Base-by-base conservation (phyloP, 495 filamentous ascomycete species). In the Pyrenula massariospora region DNA sequence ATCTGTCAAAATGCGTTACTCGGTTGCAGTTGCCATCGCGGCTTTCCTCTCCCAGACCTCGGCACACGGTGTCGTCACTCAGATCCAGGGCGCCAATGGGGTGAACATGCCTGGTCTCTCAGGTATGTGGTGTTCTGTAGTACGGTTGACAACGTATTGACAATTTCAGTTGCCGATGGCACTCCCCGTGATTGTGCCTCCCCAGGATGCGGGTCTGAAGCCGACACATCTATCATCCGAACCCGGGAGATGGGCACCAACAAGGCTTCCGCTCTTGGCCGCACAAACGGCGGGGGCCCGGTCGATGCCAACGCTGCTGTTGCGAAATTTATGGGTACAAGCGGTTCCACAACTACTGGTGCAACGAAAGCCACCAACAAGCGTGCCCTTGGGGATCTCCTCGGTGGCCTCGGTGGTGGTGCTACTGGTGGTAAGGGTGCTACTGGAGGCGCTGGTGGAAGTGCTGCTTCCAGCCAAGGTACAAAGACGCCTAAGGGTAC, bases 151-250 rank as follows among this genome's bases (percentile, higher is more conserved):
- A 12, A 10, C 25, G 54, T 19, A 56, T 55, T 59, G 8, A 58
- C 58, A 47, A 31, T 12, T 2, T 48, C 58, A 82, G 80, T 84
- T 50, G 67, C 68, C 22, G 78, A 82, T 57, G 79, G 81, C 47
- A 82, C 77, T 24, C 80, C 78, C 21, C 76, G 79, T 49, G 76
- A 80, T 63, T 81, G 78, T 62, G 72, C 70, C 48, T 68, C 69
- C 25, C 77, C 77, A 53, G 58, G 57, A 2, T 83, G 80, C 60
- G 79, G 69, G 36, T 62, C 65, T 11, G 62, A 72, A 59, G 63
- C 62, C 49, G 69, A 72, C 55, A 72, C 69, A 21, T 70, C 77
- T 56, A 80, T 83, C 63, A 81, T 82, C 63, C 74, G 80, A 19
- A 65, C 74, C 61, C 53, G 60, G 20, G 69, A 72, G 52, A 60